These are phyloP conservation scores for Barnettozyma botsteinii DNA, from an alignment of 805 yeast species.

Conservation along the genomic window DNA sequence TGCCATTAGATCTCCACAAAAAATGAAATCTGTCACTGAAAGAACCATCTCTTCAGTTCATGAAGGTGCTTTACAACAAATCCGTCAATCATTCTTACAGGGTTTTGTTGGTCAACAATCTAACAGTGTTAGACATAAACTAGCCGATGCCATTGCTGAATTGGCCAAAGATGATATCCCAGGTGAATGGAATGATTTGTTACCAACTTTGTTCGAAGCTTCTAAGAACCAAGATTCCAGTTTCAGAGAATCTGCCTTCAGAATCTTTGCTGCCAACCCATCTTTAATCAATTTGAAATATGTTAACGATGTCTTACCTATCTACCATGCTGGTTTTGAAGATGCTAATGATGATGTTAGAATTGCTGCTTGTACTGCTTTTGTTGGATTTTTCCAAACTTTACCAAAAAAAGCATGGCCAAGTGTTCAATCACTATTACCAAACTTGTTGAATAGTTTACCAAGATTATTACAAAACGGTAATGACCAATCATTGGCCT, in stretches of 20 bases:
- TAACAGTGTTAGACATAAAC: conserved; percentile 80
- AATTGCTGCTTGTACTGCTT: conserved; percentile 88
- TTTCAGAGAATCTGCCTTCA: conserved; percentile 84
- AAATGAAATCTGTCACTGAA: conserved; percentile 57
- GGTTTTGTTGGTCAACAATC: conserved; percentile 70
- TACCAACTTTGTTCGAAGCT: conserved; percentile 71
- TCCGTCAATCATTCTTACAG: conserved; percentile 58
- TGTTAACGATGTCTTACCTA: conserved; percentile 50
- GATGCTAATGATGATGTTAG: conserved; percentile 80
- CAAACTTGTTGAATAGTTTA: conserved; percentile 76
- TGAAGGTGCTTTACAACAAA: conserved; percentile 50
- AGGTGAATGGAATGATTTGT: conserved; percentile 69
- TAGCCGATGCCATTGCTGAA: conserved; percentile 92
- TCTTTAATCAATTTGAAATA: conserved; percentile 60
- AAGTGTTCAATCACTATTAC: conserved; percentile 69
- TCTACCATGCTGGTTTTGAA: conserved; percentile 75
- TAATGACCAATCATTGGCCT: conserved; percentile 73
- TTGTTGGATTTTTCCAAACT: conserved; percentile 80
- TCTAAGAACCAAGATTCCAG: conserved; percentile 49
- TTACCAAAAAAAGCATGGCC: conserved; percentile 79
- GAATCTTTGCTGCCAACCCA: conserved; percentile 84
- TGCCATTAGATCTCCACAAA: conserved; percentile 73
- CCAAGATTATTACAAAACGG: conserved; percentile 79
- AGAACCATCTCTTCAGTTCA: conserved; percentile 71
- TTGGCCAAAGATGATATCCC: conserved; percentile 65